Evolutionary conservation across 257 asterid genomes (phyloP).

Genomic region (Solanum paucissectum): DNA sequence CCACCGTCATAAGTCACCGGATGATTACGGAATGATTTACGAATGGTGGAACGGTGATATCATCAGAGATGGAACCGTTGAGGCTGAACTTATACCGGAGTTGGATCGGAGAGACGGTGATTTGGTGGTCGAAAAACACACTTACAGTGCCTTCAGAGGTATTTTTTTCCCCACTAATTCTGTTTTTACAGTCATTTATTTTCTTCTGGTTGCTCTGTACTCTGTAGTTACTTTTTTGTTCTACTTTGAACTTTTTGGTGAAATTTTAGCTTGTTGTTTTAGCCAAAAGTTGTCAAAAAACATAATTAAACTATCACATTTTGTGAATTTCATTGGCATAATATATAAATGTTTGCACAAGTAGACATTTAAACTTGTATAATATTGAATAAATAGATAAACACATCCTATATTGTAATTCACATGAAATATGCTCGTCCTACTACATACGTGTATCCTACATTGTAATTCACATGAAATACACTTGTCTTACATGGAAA

Average conservation of each 20-base stretch:
- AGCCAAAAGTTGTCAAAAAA: too few species aligned
- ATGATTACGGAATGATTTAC: conserved; percentile 37
- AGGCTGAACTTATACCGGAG: conserved; percentile 40
- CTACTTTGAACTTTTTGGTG: not conserved
- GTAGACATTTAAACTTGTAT: not conserved
- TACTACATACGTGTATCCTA: not conserved
- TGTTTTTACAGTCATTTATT: not conserved
- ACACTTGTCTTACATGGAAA: not conserved
- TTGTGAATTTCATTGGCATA: not conserved
- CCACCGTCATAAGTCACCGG: conserved; percentile 55
- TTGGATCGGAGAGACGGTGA: conserved; percentile 26
- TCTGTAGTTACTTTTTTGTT: not conserved
- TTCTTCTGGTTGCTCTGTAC: not conserved
- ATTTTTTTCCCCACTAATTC: not conserved
- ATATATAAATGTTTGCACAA: rapidly evolving
- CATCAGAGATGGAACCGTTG: conserved; percentile 51
- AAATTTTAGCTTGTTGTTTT: too few species aligned
- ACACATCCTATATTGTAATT: not conserved
- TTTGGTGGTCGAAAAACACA: conserved; percentile 42
- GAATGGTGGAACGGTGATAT: conserved; percentile 81
- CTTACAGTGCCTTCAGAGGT: conserved; percentile 63
- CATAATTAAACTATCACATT: too few species aligned
- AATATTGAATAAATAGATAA: too few species aligned
- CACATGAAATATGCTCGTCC: not conserved
- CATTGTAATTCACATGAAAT: not conserved